Percentiles rank a stretch among this genome's conserved stretches.
These are phyloP conservation scores for Vigna unguiculata DNA, from an alignment of 306 rosid species.

Conservation along the genomic window DNA sequence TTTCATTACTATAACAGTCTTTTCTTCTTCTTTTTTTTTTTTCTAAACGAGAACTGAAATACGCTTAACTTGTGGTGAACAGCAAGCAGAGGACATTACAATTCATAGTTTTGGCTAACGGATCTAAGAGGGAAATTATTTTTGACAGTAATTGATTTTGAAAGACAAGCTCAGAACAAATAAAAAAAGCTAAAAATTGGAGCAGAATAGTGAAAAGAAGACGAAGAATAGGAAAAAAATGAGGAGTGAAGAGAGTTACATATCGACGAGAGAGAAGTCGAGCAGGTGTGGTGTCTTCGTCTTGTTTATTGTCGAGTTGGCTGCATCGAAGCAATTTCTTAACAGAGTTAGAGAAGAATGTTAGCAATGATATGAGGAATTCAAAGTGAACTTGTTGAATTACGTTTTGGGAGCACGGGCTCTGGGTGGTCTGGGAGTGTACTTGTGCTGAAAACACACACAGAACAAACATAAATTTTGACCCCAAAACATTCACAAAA, in stretches of 20 bases:
- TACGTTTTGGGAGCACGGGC: conserved; percentile 48
- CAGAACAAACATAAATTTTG: not conserved
- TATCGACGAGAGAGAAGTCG: conserved; percentile 52
- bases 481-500: not conserved
- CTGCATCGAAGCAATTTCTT: conserved; percentile 53
- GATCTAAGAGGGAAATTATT: not conserved
- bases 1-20: not conserved
- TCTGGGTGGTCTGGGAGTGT: conserved; percentile 55
- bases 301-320: conserved; percentile 48
- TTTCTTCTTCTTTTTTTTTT: not conserved
- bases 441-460: conserved; percentile 51
- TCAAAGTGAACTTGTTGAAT: conserved; percentile 18
- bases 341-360: not conserved
- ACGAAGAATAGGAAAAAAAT: not conserved
- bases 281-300: conserved; percentile 43
- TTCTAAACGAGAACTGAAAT: too few species aligned
- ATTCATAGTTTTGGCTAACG: not conserved
- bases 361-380: not conserved
- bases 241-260: conserved; percentile 43
- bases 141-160: not conserved
- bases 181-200: too few species aligned
- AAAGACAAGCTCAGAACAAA: too few species aligned
- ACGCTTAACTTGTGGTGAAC: not conserved
- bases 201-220: not conserved
- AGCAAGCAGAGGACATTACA: too few species aligned